Evolutionary conservation across 2,329 filamentous ascomycete genomes (phyloP), one percentile per base, ranked within the genome.

Genomic region (Lizonia empirigonia): DNA sequence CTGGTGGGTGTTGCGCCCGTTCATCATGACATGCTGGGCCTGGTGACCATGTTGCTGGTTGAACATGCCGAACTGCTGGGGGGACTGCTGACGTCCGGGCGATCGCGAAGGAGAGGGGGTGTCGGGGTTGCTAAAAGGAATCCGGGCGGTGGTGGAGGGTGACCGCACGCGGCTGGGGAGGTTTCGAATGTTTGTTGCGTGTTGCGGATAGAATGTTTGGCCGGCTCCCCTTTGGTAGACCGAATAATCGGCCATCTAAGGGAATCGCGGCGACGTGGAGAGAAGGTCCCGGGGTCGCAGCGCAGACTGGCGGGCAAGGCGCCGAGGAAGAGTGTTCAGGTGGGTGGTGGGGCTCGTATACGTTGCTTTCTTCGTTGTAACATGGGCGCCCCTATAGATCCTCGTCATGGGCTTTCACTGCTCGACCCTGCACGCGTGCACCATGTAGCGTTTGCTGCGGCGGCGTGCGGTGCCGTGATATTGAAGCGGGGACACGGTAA

Each of bases 1-100:
- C 60, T 82, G 81, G 58, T 84, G 82, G 57, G 79, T 80, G 22
- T 82, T 82, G 57, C 85, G 85, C 64, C 87, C 88, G 76, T 91
- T 91, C 74, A 91, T 82, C 76, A 89, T 86, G 76, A 83, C 83
- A 77, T 86, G 86, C 72, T 90, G 88, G 72, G 85, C 85, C 76
- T 87, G 85, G 71, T 89, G 85, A 50, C 57, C 63, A 45, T 68
- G 66, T 70, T 80, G 81, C 74, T 89, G 86, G 69, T 84, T 85
- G 80, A 87, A 91, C 88, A 91, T 91, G 72, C 81, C 80, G 76
- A 71, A 74, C 61, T 77, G 74, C 52, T 78, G 75, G 13, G 78
- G 77, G 58, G 78, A 79, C 48, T 53, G 62, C 63, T 78, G 74
- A 23, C 76, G 74, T 50, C 80, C 81, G 35, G 82, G 81, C 36